Base-by-base conservation (phyloP, 2,329 filamentous ascomycete genomes). In the Verticillium alfalfae region DNA sequence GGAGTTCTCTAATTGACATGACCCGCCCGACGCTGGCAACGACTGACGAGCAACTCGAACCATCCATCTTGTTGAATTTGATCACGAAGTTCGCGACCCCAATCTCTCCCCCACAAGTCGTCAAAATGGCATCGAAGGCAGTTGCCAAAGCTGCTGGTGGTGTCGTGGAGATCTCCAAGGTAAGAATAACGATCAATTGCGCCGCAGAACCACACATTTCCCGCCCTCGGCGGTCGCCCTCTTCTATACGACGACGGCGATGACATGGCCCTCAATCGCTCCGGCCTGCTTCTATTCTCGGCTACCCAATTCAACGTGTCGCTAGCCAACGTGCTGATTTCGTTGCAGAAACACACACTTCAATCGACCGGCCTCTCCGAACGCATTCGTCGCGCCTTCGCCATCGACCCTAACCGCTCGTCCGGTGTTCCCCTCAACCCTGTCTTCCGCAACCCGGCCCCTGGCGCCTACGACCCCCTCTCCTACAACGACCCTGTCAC, bases 351-450 rank as follows among this genome's bases (percentile, higher is more conserved):
- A 91, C 94, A 99, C 81, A 96, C 93, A 39, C 82, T 98, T 66
- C 91, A 97, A 74, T 95, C 94, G 59, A 86, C 84, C 45, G 95
- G 95, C 49, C 81, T 98, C 76, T 98, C 92, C 91, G 93, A 94
- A 73, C 81, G 80, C 61, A 80, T 99, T 75, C 93, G 93, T 75
- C 86, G 88, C 68, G 74, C 89, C 69, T 77, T 97, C 68, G 87
- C 92, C 68, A 80, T 99, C 71, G 94, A 97, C 75, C 85, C 93
- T 39, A 87, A 91, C 72, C 93, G 95, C 67, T 97, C 93, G 67
- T 93, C 90, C 71, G 95, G 95, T 76, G 81, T 99, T 22, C 95
- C 95, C 56, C 81, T 99, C 71, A 98, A 98, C 84, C 88, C 93
- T 49, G 89, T 93, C 81, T 97, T 86, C 85, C 93, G 95, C 70